A percentile compares a stretch with the other conserved stretches of the same genome.
phyloP scores from a whole-genome alignment of 2,329 filamentous ascomycete species.

The Drechslera avenae region DNA sequence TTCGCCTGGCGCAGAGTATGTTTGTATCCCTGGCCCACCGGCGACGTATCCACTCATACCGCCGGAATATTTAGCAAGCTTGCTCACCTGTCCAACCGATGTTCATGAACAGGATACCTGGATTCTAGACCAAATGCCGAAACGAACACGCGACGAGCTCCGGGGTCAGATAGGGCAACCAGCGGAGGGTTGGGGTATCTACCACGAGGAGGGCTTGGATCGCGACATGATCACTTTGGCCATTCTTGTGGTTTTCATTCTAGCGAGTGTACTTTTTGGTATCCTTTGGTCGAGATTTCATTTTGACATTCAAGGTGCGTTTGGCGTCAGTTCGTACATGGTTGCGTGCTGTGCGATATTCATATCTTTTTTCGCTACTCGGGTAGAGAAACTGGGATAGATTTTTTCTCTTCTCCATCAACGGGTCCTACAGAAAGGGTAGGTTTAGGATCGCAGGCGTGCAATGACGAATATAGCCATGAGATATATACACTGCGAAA shows the following conservation, averaged over 20 bases:
- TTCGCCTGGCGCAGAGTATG: constrained; percentile 29
- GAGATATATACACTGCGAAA: constrained; percentile 16
- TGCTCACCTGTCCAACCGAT: constrained; percentile 25
- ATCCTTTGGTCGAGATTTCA: constrained; percentile 28
- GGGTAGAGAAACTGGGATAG: neutral
- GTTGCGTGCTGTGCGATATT: constrained; percentile 12
- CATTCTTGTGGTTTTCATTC: constrained; percentile 19
- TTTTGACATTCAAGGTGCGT: constrained; percentile 33
- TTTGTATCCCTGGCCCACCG: constrained; percentile 26
- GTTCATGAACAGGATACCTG: constrained; percentile 23
- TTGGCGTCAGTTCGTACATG: constrained; percentile 25
- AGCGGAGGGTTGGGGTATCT: constrained; percentile 37
- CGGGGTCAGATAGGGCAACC: constrained; percentile 21
- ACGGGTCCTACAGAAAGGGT: too few species aligned
- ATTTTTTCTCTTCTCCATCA: too few species aligned
- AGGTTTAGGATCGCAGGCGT: constrained; percentile 1
- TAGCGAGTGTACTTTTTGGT: constrained; percentile 27
- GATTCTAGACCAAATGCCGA: constrained; percentile 31
- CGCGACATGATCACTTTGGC: constrained; percentile 16
- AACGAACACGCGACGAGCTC: constrained; percentile 26
- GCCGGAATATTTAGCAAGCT: constrained; percentile 25
- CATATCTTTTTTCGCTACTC: constrained; percentile 6
- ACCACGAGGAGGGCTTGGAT: constrained; percentile 32
- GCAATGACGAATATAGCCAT: constrained; percentile 11
- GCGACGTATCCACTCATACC: constrained; percentile 26